Evolutionary conservation across 2,329 filamentous ascomycete genomes (phyloP).

Genomic region (Biscogniauxia sp.): DNA sequence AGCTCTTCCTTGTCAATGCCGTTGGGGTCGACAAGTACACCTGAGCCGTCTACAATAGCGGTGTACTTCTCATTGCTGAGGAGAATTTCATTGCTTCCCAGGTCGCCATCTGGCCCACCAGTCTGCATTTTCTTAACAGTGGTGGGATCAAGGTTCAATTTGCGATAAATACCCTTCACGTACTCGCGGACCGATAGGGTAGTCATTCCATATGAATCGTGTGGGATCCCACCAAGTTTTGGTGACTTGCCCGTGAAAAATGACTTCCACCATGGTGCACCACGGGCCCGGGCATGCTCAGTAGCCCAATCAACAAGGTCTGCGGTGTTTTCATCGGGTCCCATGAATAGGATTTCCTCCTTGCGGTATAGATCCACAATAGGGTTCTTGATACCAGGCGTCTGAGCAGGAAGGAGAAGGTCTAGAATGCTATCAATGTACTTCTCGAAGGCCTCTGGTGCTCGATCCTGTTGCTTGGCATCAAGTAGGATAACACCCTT

Average conservation of each 20-base stretch:
- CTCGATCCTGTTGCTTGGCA: conserved; percentile 90
- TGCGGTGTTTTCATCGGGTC: conserved; percentile 97
- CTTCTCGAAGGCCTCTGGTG: conserved; percentile 92
- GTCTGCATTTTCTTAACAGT: conserved; percentile 94
- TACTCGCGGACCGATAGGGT: conserved; percentile 95
- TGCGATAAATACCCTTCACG: conserved; percentile 94
- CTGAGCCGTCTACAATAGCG: conserved; percentile 91
- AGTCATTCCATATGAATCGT: conserved; percentile 97
- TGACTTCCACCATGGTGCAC: conserved; percentile 98
- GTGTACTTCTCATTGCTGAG: conserved; percentile 95
- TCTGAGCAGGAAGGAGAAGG: conserved; percentile 82
- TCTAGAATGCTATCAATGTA: conserved; percentile 99
- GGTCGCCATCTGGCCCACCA: conserved; percentile 91
- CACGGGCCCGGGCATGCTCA: conserved; percentile 80
- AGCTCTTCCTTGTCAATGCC: conserved; percentile 85
- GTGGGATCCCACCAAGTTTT: conserved; percentile 91
- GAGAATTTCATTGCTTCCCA: conserved; percentile 96
- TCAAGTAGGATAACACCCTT: conserved; percentile 97
- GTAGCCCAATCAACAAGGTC: conserved; percentile 99
- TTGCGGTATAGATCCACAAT: conserved; percentile 95
- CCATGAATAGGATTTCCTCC: conserved; percentile 97
- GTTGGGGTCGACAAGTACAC: conserved; percentile 89
- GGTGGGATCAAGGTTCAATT: conserved; percentile 83
- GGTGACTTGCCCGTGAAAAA: conserved; percentile 99
- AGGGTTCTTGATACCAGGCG: conserved; percentile 97